Conservation (phyloP, 1,284 basidiomycete species). For the Trametes hirsuta region DNA sequence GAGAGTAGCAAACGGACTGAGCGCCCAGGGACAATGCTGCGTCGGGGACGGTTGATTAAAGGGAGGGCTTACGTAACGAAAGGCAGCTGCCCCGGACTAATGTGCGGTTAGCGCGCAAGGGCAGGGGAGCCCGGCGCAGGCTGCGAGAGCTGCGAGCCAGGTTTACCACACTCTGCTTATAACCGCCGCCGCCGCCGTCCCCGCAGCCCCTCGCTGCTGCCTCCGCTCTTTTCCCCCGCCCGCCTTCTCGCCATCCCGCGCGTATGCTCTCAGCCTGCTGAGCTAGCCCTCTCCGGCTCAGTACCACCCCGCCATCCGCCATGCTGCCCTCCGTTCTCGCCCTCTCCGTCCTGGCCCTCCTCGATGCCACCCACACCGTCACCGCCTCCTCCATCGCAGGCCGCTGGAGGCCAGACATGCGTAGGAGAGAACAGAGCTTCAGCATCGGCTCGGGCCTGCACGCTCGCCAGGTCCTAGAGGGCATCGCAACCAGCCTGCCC, state of each 20-base stretch:
- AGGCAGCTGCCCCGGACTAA: background rate
- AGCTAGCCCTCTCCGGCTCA: background rate
- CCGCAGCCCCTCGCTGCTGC: background rate
- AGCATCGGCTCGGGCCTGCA: conserved; percentile 6
- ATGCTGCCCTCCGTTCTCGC: conserved; percentile 27
- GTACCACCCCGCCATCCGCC: conserved; percentile 2
- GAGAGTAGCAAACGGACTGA: background rate
- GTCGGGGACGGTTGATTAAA: background rate
- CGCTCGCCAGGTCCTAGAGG: conserved; percentile 29
- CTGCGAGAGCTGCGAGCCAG: background rate
- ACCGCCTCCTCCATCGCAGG: conserved; percentile 7
- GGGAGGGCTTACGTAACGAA: background rate
- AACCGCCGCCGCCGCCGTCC: background rate
- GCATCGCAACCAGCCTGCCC: conserved; percentile 26
- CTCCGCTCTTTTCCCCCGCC: conserved; percentile 6
- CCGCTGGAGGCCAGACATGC: conserved; percentile 25
- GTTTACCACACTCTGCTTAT: background rate
- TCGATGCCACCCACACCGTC: conserved; percentile 21
- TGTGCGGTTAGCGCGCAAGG: background rate
- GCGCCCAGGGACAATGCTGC: background rate
- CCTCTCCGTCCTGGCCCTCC: conserved; percentile 23
- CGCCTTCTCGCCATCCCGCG: conserved; percentile 8
- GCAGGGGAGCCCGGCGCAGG: background rate
- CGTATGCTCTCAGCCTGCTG: conserved; percentile 16
- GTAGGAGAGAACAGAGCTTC: conserved; percentile 8